These are phyloP conservation scores for Decorospora gaudefroyi DNA, from an alignment of 2,329 filamentous ascomycete species.

Conservation along the genomic window DNA sequence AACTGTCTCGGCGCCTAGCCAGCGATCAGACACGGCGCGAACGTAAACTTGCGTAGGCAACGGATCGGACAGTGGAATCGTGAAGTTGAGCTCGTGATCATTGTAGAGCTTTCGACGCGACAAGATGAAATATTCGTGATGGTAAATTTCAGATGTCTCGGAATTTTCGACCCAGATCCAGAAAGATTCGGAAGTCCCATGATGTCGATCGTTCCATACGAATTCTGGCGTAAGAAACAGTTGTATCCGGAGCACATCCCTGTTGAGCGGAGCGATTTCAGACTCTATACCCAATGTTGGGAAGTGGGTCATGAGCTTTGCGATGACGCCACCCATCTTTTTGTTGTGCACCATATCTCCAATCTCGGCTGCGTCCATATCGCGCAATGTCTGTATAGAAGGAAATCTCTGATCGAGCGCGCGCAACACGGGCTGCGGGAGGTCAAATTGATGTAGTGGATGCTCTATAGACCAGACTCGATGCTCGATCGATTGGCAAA, in stretches of 20 bases:
- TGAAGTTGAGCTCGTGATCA: constrained; percentile 97
- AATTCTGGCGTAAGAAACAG: constrained; percentile 88
- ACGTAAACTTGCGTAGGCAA: constrained; percentile 96
- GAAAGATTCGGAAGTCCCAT: constrained; percentile 93
- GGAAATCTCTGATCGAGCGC: constrained; percentile 82
- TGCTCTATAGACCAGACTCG: constrained; percentile 95
- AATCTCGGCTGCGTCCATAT: constrained; percentile 92
- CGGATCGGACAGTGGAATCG: constrained; percentile 91
- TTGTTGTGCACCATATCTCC: constrained; percentile 90
- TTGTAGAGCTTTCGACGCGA: constrained; percentile 88
- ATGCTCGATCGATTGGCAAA: constrained; percentile 97
- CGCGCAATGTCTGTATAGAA: constrained; percentile 80
- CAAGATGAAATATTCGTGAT: constrained; percentile 95
- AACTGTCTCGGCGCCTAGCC: constrained; percentile 95
- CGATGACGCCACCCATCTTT: constrained; percentile 79
- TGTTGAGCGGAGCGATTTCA: constrained; percentile 92
- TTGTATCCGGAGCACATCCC: constrained; percentile 90
- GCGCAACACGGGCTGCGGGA: constrained; percentile 79
- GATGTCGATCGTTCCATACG: constrained; percentile 88
- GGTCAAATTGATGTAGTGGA: constrained; percentile 91
- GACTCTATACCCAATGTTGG: constrained; percentile 88
- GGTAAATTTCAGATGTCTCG: constrained; percentile 95
- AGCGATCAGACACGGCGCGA: constrained; percentile 89
- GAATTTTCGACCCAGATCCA: constrained; percentile 99
- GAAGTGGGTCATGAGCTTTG: constrained; percentile 84